phyloP scores from a whole-genome alignment of 179 eudicot species.

The Patellifolia procumbens region DNA sequence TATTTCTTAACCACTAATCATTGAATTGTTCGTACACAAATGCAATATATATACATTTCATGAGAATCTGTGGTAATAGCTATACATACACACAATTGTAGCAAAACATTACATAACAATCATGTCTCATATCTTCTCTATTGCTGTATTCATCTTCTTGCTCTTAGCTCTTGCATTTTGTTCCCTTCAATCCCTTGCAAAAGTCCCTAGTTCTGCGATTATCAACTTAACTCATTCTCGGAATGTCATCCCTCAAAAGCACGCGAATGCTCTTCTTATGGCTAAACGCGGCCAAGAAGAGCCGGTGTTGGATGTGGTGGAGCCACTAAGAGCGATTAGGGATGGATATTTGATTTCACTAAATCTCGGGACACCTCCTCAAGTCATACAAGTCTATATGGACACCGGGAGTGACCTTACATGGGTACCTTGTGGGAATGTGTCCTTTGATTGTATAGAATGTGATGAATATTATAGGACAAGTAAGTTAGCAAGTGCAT shows the following conservation, averaged over 20 bases:
- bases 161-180: slow-evolving; percentile 11
- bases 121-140: background rate
- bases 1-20: no score
- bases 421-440: slow-evolving; percentile 71
- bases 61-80: no score
- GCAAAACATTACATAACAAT: background rate
- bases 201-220: slow-evolving; percentile 31
- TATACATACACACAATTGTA: background rate
- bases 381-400: slow-evolving; percentile 51
- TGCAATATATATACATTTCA: no score
- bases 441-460: slow-evolving; percentile 57
- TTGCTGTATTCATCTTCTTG: slow-evolving; percentile 17
- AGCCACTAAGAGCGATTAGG: slow-evolving; percentile 52
- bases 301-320: slow-evolving; percentile 30
- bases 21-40: no score
- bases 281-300: slow-evolving; percentile 25
- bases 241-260: slow-evolving; percentile 28
- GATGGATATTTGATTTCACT: slow-evolving; percentile 63
- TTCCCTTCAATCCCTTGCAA: slow-evolving; percentile 33
- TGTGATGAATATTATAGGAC: slow-evolving; percentile 45
- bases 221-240: slow-evolving; percentile 43
- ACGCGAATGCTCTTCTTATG: slow-evolving; percentile 14
- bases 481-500: slow-evolving; percentile 35
- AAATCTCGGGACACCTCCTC: slow-evolving; percentile 58
- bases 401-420: slow-evolving; percentile 70